Conservation (phyloP, 352 stramenopile genomes). For the Pythium coloratum region DNA sequence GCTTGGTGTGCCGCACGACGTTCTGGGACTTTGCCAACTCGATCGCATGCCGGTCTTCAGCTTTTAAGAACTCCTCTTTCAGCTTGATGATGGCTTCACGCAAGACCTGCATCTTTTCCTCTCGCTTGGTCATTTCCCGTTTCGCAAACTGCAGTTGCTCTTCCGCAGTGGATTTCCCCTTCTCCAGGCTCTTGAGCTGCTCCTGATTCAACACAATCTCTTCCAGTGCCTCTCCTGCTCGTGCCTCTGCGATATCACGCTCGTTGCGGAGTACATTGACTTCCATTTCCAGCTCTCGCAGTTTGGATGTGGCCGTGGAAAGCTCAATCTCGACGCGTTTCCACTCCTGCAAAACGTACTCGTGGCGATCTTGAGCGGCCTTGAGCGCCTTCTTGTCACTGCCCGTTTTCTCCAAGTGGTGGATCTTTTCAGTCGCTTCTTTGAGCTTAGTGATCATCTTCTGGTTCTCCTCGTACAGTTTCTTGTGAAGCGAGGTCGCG, state of each 20-base stretch:
- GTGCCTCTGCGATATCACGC: conserved; percentile 70
- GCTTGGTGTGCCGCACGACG: conserved; percentile 33
- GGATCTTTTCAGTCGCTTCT: conserved; percentile 68
- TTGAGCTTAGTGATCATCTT: conserved; percentile 69
- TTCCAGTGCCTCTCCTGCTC: conserved; percentile 76
- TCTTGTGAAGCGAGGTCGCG: conserved; percentile 55
- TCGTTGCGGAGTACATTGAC: conserved; percentile 54
- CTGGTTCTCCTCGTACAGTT: conserved; percentile 81
- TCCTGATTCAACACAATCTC: conserved; percentile 77
- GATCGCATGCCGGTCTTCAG: conserved; percentile 76
- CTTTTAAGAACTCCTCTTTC: conserved; percentile 89
- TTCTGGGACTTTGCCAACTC: conserved; percentile 63
- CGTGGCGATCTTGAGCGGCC: conserved; percentile 61
- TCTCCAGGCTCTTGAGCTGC: conserved; percentile 33
- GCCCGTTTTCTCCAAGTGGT: conserved; percentile 54
- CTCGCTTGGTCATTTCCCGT: conserved; percentile 47
- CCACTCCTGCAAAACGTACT: conserved; percentile 70
- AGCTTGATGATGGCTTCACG: conserved; percentile 82
- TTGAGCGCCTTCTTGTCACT: conserved; percentile 59
- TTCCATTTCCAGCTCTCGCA: conserved; percentile 65
- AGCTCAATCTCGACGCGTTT: conserved; percentile 68
- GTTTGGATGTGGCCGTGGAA: conserved; percentile 40
- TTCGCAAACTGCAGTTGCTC: conserved; percentile 43
- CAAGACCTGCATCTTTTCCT: conserved; percentile 65
- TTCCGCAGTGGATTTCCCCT: conserved; percentile 46